A percentile compares a stretch with the other conserved stretches of the same genome.
Evolutionary conservation across 2,329 filamentous ascomycete species (phyloP).

Genomic region (Cordyceps cicadae): DNA sequence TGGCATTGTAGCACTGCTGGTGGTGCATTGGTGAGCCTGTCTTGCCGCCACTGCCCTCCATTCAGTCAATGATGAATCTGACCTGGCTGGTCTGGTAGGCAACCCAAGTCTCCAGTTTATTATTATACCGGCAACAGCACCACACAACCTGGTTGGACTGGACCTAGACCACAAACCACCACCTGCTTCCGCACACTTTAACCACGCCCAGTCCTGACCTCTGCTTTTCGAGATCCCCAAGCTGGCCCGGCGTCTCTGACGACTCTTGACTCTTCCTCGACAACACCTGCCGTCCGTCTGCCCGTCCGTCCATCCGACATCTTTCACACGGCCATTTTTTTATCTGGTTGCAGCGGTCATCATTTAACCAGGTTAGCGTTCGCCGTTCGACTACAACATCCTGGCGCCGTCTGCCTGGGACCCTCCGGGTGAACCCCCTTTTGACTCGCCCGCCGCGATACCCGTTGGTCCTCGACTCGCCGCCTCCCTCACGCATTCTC

Average conservation of each 20-base stretch:
- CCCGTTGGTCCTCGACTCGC: constrained; percentile 5
- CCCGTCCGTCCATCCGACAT: background rate
- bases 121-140: background rate
- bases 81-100: background rate
- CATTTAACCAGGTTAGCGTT: background rate
- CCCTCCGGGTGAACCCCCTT: constrained; percentile 8
- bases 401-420: background rate
- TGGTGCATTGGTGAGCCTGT: background rate
- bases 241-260: constrained; percentile 7
- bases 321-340: constrained; percentile 5
- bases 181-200: constrained; percentile 9
- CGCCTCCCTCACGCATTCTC: background rate
- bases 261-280: constrained; percentile 5
- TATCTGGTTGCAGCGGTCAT: constrained; percentile 8
- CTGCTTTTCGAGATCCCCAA: constrained; percentile 5
- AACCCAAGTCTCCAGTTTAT: background rate
- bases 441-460: constrained; percentile 3
- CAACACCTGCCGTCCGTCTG: constrained; percentile 3
- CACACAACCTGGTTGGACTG: too few species aligned
- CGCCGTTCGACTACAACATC: background rate
- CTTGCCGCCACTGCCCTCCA: background rate
- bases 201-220: background rate
- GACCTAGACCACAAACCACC: background rate
- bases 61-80: constrained; percentile 2
- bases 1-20: background rate